Percentiles rank a stretch among this genome's conserved stretches.
These are phyloP conservation scores for Trichocladium uniseriatum DNA, from an alignment of 495 filamentous ascomycete species.

Conservation along the genomic window DNA sequence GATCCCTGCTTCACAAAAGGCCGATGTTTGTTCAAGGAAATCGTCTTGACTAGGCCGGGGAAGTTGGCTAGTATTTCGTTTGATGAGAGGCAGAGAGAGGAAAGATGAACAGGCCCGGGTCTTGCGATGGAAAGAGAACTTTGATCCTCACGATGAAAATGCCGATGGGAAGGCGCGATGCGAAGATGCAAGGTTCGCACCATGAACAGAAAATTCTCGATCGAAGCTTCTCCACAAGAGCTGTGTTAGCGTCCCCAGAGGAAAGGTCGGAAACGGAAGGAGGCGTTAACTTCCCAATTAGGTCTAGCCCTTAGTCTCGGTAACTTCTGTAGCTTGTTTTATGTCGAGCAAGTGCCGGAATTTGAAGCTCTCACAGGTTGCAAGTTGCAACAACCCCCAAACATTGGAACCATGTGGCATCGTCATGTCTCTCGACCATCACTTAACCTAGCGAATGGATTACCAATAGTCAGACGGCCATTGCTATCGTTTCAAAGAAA, in stretches of 20 bases:
- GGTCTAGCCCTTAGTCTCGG: too few species aligned
- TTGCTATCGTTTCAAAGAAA: constrained; percentile 10
- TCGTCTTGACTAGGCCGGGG: background rate
- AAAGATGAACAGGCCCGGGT: too few species aligned
- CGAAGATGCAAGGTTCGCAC: too few species aligned
- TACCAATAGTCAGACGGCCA: background rate
- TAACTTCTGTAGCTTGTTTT: too few species aligned
- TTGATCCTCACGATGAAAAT: background rate
- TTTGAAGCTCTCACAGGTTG: too few species aligned
- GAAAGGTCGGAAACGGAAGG: too few species aligned
- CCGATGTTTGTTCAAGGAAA: background rate
- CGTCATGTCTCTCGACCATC: background rate
- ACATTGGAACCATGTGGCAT: background rate
- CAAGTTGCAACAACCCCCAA: too few species aligned
- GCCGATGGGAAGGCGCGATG: background rate
- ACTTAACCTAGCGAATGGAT: background rate
- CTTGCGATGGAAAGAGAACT: background rate
- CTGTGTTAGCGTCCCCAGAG: background rate
- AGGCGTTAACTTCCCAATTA: too few species aligned
- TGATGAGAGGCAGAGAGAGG: background rate
- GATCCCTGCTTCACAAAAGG: background rate
- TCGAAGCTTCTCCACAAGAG: too few species aligned
- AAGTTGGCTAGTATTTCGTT: background rate
- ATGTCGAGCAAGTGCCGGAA: too few species aligned
- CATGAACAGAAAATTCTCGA: constrained; percentile 16